phyloP scores from a whole-genome alignment of 495 filamentous ascomycete genomes.

The Letharia columbiana region DNA sequence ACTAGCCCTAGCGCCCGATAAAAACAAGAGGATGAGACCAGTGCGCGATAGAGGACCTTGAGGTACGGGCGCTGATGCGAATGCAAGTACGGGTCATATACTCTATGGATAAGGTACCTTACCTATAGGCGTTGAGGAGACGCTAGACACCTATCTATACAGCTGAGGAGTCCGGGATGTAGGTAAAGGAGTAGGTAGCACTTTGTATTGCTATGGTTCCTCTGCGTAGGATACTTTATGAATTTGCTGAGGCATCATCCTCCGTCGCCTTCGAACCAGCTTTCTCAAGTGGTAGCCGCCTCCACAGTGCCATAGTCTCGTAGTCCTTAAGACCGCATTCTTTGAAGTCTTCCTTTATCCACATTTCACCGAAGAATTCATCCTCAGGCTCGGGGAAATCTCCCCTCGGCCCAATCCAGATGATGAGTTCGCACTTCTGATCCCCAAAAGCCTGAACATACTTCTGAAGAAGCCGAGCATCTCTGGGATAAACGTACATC shows the following conservation, averaged over 20 bases:
- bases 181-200: background rate
- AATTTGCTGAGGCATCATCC: background rate
- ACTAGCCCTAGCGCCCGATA: background rate
- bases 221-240: background rate
- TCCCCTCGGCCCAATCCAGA: conserved; percentile 44
- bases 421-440: conserved; percentile 29
- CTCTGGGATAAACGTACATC: conserved; percentile 52
- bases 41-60: background rate
- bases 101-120: background rate
- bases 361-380: conserved; percentile 27
- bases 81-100: background rate
- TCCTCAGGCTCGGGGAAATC: conserved; percentile 42
- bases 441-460: conserved; percentile 35
- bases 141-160: background rate
- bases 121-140: background rate
- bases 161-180: background rate
- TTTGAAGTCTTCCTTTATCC: conserved; percentile 19
- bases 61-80: background rate
- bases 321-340: conserved; percentile 8
- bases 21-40: no score
- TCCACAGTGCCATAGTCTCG: conserved; percentile 10
- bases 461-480: conserved; percentile 35
- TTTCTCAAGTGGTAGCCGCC: background rate
- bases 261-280: background rate
- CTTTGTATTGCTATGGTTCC: background rate